These are phyloP conservation scores for Sporothrix humicola DNA, from an alignment of 2,329 filamentous ascomycete species.

Conservation along the genomic window DNA sequence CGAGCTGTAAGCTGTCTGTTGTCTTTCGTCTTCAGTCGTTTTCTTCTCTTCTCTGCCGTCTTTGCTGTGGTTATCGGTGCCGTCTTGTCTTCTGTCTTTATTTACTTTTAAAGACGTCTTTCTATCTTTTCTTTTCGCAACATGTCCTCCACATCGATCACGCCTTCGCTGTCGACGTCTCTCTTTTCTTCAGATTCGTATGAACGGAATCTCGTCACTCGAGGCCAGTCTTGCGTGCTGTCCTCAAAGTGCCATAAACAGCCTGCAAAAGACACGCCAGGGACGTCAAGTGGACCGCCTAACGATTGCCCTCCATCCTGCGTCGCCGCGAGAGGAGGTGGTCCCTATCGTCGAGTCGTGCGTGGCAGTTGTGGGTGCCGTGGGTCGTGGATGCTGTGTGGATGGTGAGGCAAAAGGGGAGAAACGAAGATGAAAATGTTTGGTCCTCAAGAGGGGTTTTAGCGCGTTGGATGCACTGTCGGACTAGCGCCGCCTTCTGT, in stretches of 20 bases:
- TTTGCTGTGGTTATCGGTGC: neutral
- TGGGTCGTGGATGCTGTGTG: neutral
- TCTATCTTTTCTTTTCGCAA: neutral
- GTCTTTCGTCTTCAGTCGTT: neutral
- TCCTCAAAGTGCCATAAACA: neutral
- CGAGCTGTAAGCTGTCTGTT: neutral
- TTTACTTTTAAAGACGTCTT: neutral
- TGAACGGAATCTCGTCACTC: neutral
- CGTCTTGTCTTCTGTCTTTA: neutral
- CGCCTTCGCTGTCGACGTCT: slow-evolving; percentile 2
- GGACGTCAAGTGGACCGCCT: neutral
- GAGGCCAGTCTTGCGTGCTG: neutral
- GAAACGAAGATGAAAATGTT: neutral
- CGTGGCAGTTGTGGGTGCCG: neutral
- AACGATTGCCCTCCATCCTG: slow-evolving; percentile 2
- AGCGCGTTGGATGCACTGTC: slow-evolving; percentile 9
- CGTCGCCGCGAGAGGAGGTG: neutral
- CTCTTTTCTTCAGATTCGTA: neutral
- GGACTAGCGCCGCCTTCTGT: neutral
- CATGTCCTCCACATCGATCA: neutral
- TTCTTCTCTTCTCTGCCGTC: neutral
- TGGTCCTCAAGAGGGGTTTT: neutral
- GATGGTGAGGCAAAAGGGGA: neutral
- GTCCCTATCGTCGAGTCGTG: neutral
- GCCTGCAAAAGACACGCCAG: neutral